Evolutionary conservation across 176 grass and related monocot genomes (phyloP), one percentile per base, ranked within the genome.

Genomic region (Oryza coarctata): DNA sequence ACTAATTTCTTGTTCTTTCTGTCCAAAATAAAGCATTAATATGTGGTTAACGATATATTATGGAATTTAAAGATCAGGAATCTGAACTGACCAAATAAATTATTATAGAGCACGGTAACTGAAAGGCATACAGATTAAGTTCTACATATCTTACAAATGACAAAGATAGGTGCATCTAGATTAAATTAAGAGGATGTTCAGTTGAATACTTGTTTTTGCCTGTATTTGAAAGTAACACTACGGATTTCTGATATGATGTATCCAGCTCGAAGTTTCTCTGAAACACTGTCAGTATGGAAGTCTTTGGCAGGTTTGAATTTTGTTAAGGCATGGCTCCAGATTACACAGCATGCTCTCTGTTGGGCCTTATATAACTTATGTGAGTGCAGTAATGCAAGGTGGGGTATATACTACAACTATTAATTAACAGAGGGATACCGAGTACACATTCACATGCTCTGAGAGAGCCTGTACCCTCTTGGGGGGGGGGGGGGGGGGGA

Each of bases 1-100:
- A 58, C 76, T 89, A 17, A 73, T 78, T 81, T 82, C 88, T 36
- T 89, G 91, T 81, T 98, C 90, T 89, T 91, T 95, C 95, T 98
- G 86, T 27, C 41, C 60, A 76, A 71, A 32, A 33, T 40, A 25
- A 82, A 60, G 55, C 40, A 55, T 6, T 18, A 76, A 40, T 40
- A 15, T 74, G 81, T 83, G 39, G 79, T 68, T 77, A 71, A n/a
- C 40, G 13, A n/a, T 44, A 73, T 80, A 30, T 70, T 58, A 2
- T 78, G 81, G 15, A 72, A 75, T 71, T 65, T 5, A 55, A 67
- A 72, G 71, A 75, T 41, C 23, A 64, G 22, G 30, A 65, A 69
- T 76, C 2, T 64, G 44, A 75, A 41, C 8, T 64, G 1, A 47
- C 9, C 60, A 67, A 52, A 73, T 69, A 65, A 63, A 55, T 45